Evolutionary conservation across 257 asterid genomes (phyloP), one percentile per base, ranked within the genome.

Genomic region (Solanum etuberosum): DNA sequence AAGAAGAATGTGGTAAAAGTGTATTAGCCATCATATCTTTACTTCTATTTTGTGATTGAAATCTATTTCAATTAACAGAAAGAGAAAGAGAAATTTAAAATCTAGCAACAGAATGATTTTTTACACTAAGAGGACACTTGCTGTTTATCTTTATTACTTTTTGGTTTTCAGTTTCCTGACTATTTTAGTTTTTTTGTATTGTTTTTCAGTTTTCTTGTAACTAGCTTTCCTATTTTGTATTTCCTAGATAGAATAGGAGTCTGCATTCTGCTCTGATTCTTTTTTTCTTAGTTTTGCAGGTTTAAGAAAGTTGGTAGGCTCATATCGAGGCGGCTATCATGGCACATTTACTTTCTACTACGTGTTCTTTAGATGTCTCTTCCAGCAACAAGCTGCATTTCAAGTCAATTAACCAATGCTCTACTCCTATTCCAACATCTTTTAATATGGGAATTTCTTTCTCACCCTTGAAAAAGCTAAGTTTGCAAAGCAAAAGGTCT

Each of bases 271-370:
- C 67, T 16, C 68, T 85, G 87, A 67, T 48, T 81, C 38, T 32
- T 14, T 21, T 29, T 68, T 18, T 9, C 80, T 83, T 35, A 40
- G 25, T 78, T 90, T 25, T 87, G 86, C 92, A 94, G 98, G 92
- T 87, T 43, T 59, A 63, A 46, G 81, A 74, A 70, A 54, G 31
- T 67, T 61, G 65, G 34, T 80, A 9, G 77, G 82, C 61, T 46
- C 65, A 57, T 83, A 83, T 57, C 40, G 40, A 48, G 67, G 83
- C 40, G 9, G 84, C 15, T 71, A 87, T 40, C 34, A 96, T 97
- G 98, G 98, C 98, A 1, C 97, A 94, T 87, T 88, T 93, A 23
- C 96, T 92, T 57, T 90, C 96, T 38, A 90, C 92, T 13, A 92
- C 97, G 14, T 94, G 94, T 90, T 89, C 92, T 63, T 90, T 91